phyloP scores from a whole-genome alignment of 257 asterid genomes.

The Gardenia jasminoides region DNA sequence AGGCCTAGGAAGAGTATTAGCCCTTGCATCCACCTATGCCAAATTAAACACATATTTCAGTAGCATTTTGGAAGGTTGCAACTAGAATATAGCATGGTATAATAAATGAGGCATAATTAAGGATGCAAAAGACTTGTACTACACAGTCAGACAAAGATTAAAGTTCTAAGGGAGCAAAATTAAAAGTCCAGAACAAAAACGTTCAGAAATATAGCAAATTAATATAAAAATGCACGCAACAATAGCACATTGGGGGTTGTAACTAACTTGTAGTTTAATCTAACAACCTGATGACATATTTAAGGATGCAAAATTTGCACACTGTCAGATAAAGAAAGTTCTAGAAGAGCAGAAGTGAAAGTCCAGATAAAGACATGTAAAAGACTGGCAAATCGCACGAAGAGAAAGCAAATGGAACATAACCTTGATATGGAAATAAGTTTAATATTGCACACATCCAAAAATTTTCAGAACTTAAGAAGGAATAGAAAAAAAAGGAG shows the following conservation, averaged over 20 bases:
- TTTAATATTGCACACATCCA: not conserved
- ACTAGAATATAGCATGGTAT: not conserved
- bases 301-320: not conserved
- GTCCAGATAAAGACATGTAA: not conserved
- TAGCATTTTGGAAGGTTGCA: constrained; percentile 10
- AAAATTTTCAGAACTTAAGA: not conserved
- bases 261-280: not conserved
- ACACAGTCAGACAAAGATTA: not conserved
- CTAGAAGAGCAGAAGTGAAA: not conserved
- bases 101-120: not conserved
- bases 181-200: not conserved
- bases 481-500: not conserved
- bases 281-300: not conserved
- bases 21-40: constrained; percentile 60
- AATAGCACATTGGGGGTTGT: not conserved
- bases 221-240: too few relatives aligned
- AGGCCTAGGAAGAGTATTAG: constrained; percentile 55
- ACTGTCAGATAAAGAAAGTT: constrained; percentile 1
- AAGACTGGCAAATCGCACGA: not conserved
- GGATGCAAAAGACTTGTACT: not conserved
- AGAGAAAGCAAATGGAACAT: not conserved
- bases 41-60: constrained; percentile 32
- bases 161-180: not conserved
- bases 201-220: not conserved
- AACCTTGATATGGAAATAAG: not conserved